Conservation (phyloP, 768 basidiomycete genomes). For the Russula olivacea region DNA sequence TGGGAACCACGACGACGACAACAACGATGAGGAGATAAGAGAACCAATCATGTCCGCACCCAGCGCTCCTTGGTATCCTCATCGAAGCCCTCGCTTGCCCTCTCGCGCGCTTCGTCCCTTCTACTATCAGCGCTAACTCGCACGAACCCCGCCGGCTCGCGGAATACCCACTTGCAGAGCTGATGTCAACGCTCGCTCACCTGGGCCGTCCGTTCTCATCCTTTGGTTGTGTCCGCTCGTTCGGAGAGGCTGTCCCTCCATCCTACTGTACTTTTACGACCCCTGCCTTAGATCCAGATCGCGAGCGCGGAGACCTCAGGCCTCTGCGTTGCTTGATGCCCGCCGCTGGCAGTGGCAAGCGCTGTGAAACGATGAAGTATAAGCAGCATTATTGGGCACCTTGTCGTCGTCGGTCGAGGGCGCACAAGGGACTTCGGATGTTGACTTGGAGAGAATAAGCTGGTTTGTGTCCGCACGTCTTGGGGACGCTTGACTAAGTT, state of each 20-base stretch:
- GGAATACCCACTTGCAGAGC: not conserved
- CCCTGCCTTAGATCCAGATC: constrained; percentile 18
- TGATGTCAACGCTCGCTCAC: constrained; percentile 13
- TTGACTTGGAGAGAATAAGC: constrained; percentile 25
- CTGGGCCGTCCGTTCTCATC: constrained; percentile 19
- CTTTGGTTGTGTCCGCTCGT: constrained; percentile 18
- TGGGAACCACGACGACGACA: not conserved
- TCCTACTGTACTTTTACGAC: constrained; percentile 24
- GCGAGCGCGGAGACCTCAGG: constrained; percentile 21
- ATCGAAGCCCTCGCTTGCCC: constrained; percentile 23
- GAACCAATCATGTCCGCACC: constrained; percentile 15
- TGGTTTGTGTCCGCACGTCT: too few species aligned
- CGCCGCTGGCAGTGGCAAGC: constrained; percentile 61
- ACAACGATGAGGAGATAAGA: not conserved
- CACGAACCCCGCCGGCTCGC: not conserved
- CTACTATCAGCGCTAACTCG: constrained; percentile 5
- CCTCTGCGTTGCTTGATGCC: constrained; percentile 33
- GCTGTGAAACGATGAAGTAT: constrained; percentile 74
- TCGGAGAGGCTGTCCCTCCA: constrained; percentile 18
- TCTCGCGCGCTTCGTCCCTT: constrained; percentile 24
- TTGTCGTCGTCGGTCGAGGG: constrained; percentile 31
- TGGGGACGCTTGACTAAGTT: constrained; percentile 7
- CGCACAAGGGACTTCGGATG: constrained; percentile 22
- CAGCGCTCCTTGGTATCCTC: constrained; percentile 18
- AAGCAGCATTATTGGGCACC: constrained; percentile 83